Conservation (phyloP, 257 asterid species). For the Rauvolfia tetraphylla region DNA sequence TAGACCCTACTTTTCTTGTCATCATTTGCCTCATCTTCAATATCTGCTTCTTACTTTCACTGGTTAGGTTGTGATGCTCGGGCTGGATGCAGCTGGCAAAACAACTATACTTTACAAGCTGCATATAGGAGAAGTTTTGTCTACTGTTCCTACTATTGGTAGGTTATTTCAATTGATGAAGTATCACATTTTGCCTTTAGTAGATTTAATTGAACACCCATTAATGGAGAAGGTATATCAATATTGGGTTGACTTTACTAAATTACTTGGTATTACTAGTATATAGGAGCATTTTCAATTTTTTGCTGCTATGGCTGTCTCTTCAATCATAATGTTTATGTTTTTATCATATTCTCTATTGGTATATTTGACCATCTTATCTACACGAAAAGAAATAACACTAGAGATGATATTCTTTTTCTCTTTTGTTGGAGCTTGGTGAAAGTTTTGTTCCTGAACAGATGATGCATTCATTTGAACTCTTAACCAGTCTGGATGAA, state of each 20-base stretch:
- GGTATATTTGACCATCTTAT: not conserved
- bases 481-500: too few species aligned
- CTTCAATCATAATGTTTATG: not conserved
- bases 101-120: slow-evolving; percentile 94
- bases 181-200: not conserved
- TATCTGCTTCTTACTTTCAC: slow-evolving; percentile 4
- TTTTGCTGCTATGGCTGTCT: not conserved
- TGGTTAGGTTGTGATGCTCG: slow-evolving; percentile 95
- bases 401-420: not conserved
- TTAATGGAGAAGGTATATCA: not conserved
- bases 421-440: not conserved
- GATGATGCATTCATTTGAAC: not conserved
- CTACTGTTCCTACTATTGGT: slow-evolving; percentile 99
- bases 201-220: not conserved
- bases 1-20: too few species aligned
- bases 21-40: not conserved
- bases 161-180: slow-evolving; percentile 23
- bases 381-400: not conserved
- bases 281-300: not conserved
- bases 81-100: slow-evolving; percentile 99
- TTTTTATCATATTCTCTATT: not conserved
- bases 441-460: not conserved
- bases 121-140: slow-evolving; percentile 96
- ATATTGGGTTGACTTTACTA: not conserved
- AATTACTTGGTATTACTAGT: not conserved